A percentile compares a stretch with the other conserved stretches of the same genome.
phyloP scores from a whole-genome alignment of 2,329 filamentous ascomycete species.

The Microcera coccophila region DNA sequence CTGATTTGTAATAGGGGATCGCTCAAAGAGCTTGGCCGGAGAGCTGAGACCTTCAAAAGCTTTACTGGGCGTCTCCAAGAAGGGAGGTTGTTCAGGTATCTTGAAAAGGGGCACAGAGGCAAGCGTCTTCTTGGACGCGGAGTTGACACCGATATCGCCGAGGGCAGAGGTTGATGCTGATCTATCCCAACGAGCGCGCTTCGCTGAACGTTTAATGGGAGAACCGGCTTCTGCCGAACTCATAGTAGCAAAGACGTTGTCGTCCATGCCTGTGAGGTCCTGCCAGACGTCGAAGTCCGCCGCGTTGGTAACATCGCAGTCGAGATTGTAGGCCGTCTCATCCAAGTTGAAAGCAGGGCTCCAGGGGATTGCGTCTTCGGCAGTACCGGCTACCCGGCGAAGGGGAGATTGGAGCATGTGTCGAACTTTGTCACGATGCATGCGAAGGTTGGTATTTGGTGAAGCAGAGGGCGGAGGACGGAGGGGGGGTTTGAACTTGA shows the following conservation, averaged over 20 bases:
- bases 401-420: conserved; percentile 77
- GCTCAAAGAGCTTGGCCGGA: conserved; percentile 48
- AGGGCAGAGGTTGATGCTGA: conserved; percentile 60
- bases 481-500: conserved; percentile 67
- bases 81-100: conserved; percentile 39
- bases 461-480: conserved; percentile 70
- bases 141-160: conserved; percentile 53
- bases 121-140: conserved; percentile 47
- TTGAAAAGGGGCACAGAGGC: conserved; percentile 51
- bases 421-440: conserved; percentile 80
- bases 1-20: conserved; percentile 32
- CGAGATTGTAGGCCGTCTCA: conserved; percentile 47
- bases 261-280: conserved; percentile 31
- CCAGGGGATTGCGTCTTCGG: conserved; percentile 53
- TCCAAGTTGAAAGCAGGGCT: conserved; percentile 66
- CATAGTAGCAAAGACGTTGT: conserved; percentile 35
- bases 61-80: conserved; percentile 56
- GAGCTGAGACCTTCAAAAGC: conserved; percentile 52
- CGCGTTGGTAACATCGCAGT: conserved; percentile 41
- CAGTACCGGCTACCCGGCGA: conserved; percentile 41
- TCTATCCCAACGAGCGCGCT: conserved; percentile 60
- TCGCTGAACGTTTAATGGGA: conserved; percentile 61
- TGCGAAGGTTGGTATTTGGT: conserved; percentile 84
- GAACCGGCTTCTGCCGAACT: conserved; percentile 55
- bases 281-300: conserved; percentile 62